Conservation (phyloP, 345 rosid genomes). For the Rhodamnia argentea region DNA sequence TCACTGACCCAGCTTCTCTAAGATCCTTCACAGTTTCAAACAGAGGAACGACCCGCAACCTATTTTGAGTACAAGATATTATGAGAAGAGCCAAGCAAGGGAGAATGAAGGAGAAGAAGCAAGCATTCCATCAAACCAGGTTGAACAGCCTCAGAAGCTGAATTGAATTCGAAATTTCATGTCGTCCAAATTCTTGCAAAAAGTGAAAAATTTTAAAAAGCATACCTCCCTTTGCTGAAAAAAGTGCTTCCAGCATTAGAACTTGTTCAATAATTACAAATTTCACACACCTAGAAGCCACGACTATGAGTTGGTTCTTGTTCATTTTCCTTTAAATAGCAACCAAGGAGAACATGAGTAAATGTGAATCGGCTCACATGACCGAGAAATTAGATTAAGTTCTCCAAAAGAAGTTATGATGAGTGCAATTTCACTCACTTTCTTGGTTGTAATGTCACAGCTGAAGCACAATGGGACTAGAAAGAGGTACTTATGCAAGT, state of each 20-base stretch:
- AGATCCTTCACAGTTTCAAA: slow-evolving; percentile 91
- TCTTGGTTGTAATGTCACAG: not conserved
- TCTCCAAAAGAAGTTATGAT: not conserved
- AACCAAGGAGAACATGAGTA: not conserved
- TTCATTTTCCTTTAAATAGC: not conserved
- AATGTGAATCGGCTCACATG: not conserved
- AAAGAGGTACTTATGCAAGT: not conserved
- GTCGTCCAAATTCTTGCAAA: not conserved
- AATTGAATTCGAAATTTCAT: not conserved
- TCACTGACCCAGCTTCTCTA: slow-evolving; percentile 81
- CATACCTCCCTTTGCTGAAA: not conserved
- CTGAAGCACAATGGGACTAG: not conserved
- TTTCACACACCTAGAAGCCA: not conserved
- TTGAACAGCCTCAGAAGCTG: not conserved
- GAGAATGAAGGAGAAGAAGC: not conserved
- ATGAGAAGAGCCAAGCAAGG: not conserved
- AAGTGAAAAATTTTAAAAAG: not conserved
- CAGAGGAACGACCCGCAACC: slow-evolving; percentile 91
- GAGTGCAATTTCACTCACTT: not conserved
- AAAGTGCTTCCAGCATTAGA: not conserved
- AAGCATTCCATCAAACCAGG: not conserved
- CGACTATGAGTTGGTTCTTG: not conserved
- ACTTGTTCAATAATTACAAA: not conserved
- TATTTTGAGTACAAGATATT: not conserved
- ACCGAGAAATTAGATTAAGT: not conserved